Conservation (phyloP, 2,329 filamentous ascomycete genomes). For the Coniosporium tulheliwenetii region DNA sequence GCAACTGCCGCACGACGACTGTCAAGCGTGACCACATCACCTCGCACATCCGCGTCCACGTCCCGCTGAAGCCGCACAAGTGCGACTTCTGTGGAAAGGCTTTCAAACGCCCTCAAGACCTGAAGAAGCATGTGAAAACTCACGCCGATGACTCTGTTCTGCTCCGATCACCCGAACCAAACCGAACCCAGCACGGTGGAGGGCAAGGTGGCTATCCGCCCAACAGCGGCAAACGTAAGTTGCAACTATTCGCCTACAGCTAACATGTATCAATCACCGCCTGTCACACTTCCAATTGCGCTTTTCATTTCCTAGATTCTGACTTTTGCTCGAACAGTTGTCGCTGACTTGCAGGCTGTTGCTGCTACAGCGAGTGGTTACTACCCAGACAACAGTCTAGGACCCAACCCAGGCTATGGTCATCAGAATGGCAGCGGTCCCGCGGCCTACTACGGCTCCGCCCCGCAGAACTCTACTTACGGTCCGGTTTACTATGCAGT, state of each 20-base stretch:
- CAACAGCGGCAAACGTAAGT: constrained; percentile 25
- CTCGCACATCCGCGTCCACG: constrained; percentile 94
- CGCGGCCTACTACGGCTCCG: constrained; percentile 37
- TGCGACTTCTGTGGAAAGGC: constrained; percentile 98
- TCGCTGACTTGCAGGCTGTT: constrained; percentile 31
- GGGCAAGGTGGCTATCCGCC: constrained; percentile 16
- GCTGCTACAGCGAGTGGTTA: constrained; percentile 33
- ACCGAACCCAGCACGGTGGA: constrained; percentile 13
- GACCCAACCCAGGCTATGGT: constrained; percentile 17
- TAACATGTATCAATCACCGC: no score
- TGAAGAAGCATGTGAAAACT: constrained; percentile 99
- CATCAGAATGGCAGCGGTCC: constrained; percentile 37
- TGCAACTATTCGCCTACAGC: constrained; percentile 1
- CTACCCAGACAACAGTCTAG: constrained; percentile 26
- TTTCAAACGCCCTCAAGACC: constrained; percentile 95
- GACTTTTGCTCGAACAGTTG: constrained; percentile 14
- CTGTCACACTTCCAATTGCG: neutral
- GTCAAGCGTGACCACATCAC: constrained; percentile 99
- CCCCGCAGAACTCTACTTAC: constrained; percentile 40
- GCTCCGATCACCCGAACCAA: constrained; percentile 47
- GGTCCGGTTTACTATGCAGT: constrained; percentile 65
- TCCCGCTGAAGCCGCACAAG: constrained; percentile 98
- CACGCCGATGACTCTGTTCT: constrained; percentile 88
- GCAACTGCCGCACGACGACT: constrained; percentile 85
- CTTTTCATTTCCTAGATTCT: neutral